Conservation (phyloP, 2,329 filamentous ascomycete species). For the Aspergillus proliferans region DNA sequence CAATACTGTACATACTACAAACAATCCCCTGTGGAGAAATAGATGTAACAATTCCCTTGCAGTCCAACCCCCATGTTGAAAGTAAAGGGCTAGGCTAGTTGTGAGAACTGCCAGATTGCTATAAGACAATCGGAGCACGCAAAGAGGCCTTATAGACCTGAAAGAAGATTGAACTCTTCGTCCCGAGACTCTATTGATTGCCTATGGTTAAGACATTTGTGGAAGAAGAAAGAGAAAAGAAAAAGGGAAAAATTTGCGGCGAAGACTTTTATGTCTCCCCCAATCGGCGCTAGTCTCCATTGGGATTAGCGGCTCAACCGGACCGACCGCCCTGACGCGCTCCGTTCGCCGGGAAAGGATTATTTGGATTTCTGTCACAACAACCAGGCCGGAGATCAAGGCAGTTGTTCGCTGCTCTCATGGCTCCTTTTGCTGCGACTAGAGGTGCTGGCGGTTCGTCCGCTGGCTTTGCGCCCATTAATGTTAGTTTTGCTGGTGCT, state of each 20-base stretch:
- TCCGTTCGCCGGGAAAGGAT: neutral
- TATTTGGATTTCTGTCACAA: conserved; percentile 6
- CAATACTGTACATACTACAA: conserved; percentile 1
- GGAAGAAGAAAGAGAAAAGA: conserved; percentile 45
- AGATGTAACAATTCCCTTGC: conserved; percentile 42
- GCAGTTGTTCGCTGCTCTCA: conserved; percentile 9
- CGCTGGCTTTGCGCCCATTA: conserved; percentile 18
- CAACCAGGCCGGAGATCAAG: conserved; percentile 4
- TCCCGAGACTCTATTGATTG: conserved; percentile 99
- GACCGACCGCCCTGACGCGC: conserved; percentile 1
- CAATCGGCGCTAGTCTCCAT: conserved; percentile 24
- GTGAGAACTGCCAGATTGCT: conserved; percentile 65
- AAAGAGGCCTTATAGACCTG: conserved; percentile 74
- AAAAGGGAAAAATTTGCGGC: conserved; percentile 32
- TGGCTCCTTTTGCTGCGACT: conserved; percentile 36
- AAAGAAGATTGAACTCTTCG: conserved; percentile 80
- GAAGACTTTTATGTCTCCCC: conserved; percentile 24
- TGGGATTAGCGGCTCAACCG: conserved; percentile 15
- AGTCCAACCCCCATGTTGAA: conserved; percentile 51
- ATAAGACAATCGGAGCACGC: conserved; percentile 99
- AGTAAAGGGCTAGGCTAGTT: conserved; percentile 58
- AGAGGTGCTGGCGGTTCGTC: conserved; percentile 18
- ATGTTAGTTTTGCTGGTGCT: conserved; percentile 18
- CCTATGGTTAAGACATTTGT: conserved; percentile 57
- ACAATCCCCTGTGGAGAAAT: neutral